Evolutionary conservation across 495 filamentous ascomycete species (phyloP).

Genomic region (Trichoderma parareesei): DNA sequence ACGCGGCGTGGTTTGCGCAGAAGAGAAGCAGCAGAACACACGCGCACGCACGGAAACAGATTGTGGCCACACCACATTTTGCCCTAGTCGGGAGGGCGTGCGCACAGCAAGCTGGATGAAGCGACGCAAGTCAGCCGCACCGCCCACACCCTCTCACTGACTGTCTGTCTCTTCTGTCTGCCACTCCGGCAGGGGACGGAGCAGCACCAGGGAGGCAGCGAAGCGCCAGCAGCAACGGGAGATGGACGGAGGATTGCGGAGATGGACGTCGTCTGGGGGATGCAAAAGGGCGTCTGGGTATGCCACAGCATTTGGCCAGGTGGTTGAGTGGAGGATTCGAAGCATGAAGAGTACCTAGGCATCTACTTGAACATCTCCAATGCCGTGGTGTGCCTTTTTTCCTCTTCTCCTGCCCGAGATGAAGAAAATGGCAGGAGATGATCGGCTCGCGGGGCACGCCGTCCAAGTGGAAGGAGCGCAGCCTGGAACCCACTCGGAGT

Average conservation of each 20-base stretch:
- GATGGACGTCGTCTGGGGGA: background rate
- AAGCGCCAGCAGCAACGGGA: background rate
- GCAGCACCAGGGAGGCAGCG: background rate
- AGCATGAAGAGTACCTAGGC: too few relatives aligned
- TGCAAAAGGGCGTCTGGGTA: background rate
- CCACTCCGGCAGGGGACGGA: background rate
- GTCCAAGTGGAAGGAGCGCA: too few relatives aligned
- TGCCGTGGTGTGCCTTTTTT: too few relatives aligned
- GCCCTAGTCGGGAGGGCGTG: background rate
- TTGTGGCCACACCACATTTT: background rate
- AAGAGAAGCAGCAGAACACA: slow-evolving; percentile 9
- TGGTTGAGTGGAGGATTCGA: background rate
- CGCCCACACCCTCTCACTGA: slow-evolving; percentile 1
- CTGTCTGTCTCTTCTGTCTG: background rate
- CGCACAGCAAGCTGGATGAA: background rate
- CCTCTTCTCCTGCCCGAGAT: too few relatives aligned
- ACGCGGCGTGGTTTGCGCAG: slow-evolving; percentile 7
- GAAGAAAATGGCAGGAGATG: too few relatives aligned
- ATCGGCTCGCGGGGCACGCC: too few relatives aligned
- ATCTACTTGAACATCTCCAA: too few relatives aligned
- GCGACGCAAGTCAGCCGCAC: slow-evolving; percentile 9
- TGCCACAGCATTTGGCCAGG: background rate
- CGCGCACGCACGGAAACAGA: background rate
- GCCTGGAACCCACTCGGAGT: too few relatives aligned
- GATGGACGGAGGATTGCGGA: slow-evolving; percentile 1